phyloP scores from a whole-genome alignment of 2,329 filamentous ascomycete species.

The Parascedosporium putredinis region DNA sequence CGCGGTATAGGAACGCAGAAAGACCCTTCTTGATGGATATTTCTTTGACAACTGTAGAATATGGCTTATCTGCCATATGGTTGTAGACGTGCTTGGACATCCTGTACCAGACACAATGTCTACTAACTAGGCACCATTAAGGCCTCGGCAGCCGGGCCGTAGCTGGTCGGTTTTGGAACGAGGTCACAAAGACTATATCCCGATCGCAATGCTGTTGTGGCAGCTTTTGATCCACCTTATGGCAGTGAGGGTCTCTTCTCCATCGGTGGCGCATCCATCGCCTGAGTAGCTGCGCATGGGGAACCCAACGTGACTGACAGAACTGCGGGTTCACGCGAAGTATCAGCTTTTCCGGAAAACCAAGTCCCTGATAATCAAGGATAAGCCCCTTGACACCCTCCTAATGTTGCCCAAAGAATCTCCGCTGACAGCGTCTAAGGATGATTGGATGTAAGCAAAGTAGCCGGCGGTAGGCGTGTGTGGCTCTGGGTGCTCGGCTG shows the following conservation, averaged over 20 bases:
- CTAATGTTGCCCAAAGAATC: neutral
- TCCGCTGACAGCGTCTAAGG: neutral
- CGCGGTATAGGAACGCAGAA: too few species aligned
- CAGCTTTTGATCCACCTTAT: neutral
- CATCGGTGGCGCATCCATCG: neutral
- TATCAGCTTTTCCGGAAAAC: neutral
- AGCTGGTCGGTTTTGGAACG: neutral
- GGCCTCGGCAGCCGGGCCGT: constrained; percentile 19
- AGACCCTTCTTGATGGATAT: too few species aligned
- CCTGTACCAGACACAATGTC: too few species aligned
- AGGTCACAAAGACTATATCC: neutral
- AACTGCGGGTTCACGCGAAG: neutral
- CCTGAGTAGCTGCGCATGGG: neutral
- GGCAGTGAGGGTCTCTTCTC: neutral
- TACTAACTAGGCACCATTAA: too few species aligned
- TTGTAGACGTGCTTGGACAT: too few species aligned
- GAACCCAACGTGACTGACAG: neutral
- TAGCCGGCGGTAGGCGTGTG: neutral
- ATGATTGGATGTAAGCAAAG: neutral
- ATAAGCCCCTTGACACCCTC: neutral
- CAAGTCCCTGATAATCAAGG: neutral
- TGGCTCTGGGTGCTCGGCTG: neutral
- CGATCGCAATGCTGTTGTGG: neutral
- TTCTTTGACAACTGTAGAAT: too few species aligned
- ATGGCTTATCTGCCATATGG: too few species aligned